Evolutionary conservation across 768 basidiomycete genomes (phyloP).

Genomic region (Asterophora lycoperdoides): DNA sequence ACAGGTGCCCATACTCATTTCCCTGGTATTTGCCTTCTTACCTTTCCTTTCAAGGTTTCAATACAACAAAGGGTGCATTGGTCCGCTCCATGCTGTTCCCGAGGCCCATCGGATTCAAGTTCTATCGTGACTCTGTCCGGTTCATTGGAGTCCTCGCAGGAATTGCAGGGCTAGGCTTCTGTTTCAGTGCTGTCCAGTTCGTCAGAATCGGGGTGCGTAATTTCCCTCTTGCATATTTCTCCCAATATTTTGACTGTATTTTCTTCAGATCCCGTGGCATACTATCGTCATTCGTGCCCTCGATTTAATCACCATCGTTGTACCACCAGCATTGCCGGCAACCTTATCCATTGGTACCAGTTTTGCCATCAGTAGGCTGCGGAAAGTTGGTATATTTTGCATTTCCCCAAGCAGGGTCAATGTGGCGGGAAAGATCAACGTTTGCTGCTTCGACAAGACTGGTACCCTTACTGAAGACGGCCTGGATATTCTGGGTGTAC

Average conservation of each 20-base stretch:
- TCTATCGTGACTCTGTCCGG: conserved; percentile 87
- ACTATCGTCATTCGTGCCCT: conserved; percentile 90
- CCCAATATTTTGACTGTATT: background rate
- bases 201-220: conserved; percentile 75
- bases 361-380: conserved; percentile 86
- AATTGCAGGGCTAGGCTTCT: conserved; percentile 90
- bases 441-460: conserved; percentile 99
- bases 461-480: conserved; percentile 98
- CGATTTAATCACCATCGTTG: conserved; percentile 95
- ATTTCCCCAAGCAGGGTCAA: conserved; percentile 96
- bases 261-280: conserved; percentile 71
- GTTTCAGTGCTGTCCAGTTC: conserved; percentile 89
- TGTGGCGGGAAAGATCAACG: conserved; percentile 91
- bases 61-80: conserved; percentile 95
- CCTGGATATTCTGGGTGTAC: conserved; percentile 92
- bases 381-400: conserved; percentile 87
- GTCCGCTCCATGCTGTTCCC: conserved; percentile 98
- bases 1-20: conserved; percentile 52
- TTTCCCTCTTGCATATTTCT: background rate
- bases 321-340: conserved; percentile 95
- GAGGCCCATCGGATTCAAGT: conserved; percentile 98
- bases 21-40: background rate
- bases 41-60: conserved; percentile 56
- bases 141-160: conserved; percentile 91
- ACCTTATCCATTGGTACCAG: conserved; percentile 97